Base-by-base conservation (phyloP, 139 green algal species). In the Axilococcus clingmanii region DNA sequence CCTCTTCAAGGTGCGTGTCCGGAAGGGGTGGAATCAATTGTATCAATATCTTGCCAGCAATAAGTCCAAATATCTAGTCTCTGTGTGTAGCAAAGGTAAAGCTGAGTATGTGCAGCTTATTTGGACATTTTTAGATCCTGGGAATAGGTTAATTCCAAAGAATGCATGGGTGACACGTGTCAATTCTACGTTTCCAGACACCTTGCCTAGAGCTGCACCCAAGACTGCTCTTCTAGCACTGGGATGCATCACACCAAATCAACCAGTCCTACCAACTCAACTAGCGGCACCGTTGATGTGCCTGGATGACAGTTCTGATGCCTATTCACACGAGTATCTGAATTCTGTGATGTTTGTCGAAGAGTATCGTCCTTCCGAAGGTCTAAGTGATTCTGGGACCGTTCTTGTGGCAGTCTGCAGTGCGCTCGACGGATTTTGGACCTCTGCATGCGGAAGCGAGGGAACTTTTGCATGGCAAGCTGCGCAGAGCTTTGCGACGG, bases 1-100 rank as follows among this genome's bases (percentile, higher is more conserved):
- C 47, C 66, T 48, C 29, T 72, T 66, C 42, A 54, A 57, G 16
- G 63, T 72, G 19, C 48, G 56, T 36, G 42, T 72, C 19, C 63
- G 63, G 22, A 32, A 20, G 8, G 63, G 63, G 27, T 72, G 63
- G 63, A 48, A 37, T 19, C 19, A 33, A 17, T 49, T 72, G 22
- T 35, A 56, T n/a, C 27, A 38, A 16, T 66, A 52, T 24, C 41
- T 72, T 43, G 44, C 43, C 20, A 4, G 20, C 28, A 48, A 65
- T 41, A 23, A 14, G 12, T 29, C 55, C 20, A 45, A 46, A 22
- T 72, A 53, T 48, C 32, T 31, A 19, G 27, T 42, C 24, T 72
- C 66, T 48, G 48, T 72, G 27, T 72, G 63, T 50, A 52, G 28
- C 25, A 72, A 72, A 56, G 63, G 63, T 34, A 72, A 72, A 44